Evolutionary conservation across 1,284 basidiomycete genomes (phyloP), one percentile per base, ranked within the genome.

Genomic region (Meripilus lineatus): DNA sequence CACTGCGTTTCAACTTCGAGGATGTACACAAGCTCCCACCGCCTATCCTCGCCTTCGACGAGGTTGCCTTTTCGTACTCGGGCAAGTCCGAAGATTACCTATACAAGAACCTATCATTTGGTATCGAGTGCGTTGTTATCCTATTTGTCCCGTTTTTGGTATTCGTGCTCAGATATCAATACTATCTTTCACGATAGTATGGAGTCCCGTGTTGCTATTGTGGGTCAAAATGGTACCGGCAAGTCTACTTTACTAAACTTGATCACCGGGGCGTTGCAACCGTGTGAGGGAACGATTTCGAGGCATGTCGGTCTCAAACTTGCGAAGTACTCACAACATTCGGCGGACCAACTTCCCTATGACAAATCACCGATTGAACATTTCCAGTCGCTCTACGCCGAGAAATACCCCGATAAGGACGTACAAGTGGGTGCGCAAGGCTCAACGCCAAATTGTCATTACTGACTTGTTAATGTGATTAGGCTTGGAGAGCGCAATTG

Each of bases 251-350:
- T 99, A 41, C 79, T 99, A 36, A 86, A 98, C 72, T 81, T 99
- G 47, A 93, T 99, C 68, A 98, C 89, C 7, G 79, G 91, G 41
- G 76, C 64, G 13, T 77, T 96, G 28, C 84, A 88, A 55, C 93
- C 96, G 2, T 71, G 69, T 48, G 80, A 90, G 61, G 95, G 95
- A 40, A 89, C 89, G 20, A 67, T 99, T 54, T 88, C 86, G 40
- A 90, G 92, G 57, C 95, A 99, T 67, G 74, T 87, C 40, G 79
- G 76, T 28, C 77, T 99, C 57, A 99, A 99, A 70, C 82, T 99
- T 49, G 93, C 90, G 52, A 94, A 93, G 67, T 99, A 98, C 77
- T 93, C 89, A 30, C 96, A 99, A 72, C 96, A 99, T 73, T 93
- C 89, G 43, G 94, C 96, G 22, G 96, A 99, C 68, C 96, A 99